phyloP scores from a whole-genome alignment of 2,329 filamentous ascomycete species.

The Cladophialophora exuberans region DNA sequence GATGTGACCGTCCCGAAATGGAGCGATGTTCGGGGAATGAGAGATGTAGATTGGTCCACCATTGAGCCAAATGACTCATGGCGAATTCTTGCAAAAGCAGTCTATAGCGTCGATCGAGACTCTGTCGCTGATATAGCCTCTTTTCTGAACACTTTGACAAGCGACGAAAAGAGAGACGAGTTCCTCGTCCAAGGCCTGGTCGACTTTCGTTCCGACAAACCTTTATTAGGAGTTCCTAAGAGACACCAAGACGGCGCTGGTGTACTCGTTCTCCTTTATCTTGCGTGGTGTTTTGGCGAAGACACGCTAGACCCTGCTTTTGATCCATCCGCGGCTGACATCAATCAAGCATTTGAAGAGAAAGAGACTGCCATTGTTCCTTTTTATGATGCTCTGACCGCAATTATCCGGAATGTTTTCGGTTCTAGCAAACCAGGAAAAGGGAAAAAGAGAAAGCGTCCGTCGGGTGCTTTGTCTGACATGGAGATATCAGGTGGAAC shows the following conservation, averaged over 20 bases:
- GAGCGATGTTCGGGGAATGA: constrained; percentile 37
- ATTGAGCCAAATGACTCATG: constrained; percentile 46
- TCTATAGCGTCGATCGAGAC: constrained; percentile 18
- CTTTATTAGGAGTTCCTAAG: constrained; percentile 3
- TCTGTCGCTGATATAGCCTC: neutral
- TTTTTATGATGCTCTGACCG: constrained; percentile 9
- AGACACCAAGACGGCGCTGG: neutral
- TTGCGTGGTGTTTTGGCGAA: constrained; percentile 21
- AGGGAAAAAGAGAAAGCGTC: constrained; percentile 22
- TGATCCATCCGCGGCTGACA: neutral
- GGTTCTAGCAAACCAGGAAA: constrained; percentile 2
- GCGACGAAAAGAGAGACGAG: neutral
- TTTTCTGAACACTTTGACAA: constrained; percentile 4
- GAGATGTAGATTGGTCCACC: constrained; percentile 39
- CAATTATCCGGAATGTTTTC: constrained; percentile 2
- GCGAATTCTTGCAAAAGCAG: constrained; percentile 37
- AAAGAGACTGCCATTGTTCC: constrained; percentile 9
- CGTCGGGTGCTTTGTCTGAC: neutral
- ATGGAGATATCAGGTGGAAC: constrained; percentile 15
- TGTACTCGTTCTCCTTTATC: constrained; percentile 17
- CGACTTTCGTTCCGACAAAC: neutral
- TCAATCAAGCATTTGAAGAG: constrained; percentile 17
- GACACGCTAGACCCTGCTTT: constrained; percentile 9
- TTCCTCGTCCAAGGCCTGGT: constrained; percentile 14
- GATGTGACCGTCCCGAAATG: constrained; percentile 20